These are phyloP conservation scores for Suillus subaureus DNA, from an alignment of 768 basidiomycete genomes.

Conservation along the genomic window DNA sequence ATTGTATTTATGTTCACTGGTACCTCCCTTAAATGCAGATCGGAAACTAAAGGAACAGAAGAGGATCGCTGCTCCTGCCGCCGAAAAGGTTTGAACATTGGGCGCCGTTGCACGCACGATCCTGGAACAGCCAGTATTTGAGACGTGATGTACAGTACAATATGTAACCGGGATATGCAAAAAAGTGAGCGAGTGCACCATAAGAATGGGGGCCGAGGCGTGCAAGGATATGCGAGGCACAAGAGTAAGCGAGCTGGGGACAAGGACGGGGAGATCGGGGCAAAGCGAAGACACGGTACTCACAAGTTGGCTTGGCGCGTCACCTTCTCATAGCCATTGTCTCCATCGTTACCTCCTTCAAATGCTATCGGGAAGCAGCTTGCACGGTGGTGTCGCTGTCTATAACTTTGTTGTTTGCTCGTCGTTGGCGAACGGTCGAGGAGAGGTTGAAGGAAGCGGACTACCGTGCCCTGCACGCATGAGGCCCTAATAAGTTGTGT, in stretches of 20 bases:
- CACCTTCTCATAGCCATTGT: background rate
- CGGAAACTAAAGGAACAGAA: background rate
- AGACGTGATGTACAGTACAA: too few relatives aligned
- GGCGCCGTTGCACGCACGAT: background rate
- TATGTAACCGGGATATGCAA: too few relatives aligned
- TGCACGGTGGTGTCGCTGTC: background rate
- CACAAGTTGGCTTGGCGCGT: background rate
- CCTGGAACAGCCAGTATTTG: background rate
- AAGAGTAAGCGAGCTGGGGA: too few relatives aligned
- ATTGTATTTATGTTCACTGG: background rate
- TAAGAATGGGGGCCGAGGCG: too few relatives aligned
- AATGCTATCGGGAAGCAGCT: background rate
- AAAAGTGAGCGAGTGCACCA: too few relatives aligned
- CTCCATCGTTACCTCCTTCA: background rate
- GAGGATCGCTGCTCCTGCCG: background rate
- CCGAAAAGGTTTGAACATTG: background rate
- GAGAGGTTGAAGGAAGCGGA: background rate
- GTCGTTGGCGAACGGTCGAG: background rate
- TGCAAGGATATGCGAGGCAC: too few relatives aligned
- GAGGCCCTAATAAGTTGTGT: background rate
- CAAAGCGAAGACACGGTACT: too few relatives aligned
- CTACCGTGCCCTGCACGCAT: background rate
- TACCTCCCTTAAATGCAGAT: background rate
- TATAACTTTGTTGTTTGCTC: background rate
- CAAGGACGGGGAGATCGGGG: too few relatives aligned